phyloP scores from a whole-genome alignment of 768 basidiomycete species.

The Mycena haematopus region DNA sequence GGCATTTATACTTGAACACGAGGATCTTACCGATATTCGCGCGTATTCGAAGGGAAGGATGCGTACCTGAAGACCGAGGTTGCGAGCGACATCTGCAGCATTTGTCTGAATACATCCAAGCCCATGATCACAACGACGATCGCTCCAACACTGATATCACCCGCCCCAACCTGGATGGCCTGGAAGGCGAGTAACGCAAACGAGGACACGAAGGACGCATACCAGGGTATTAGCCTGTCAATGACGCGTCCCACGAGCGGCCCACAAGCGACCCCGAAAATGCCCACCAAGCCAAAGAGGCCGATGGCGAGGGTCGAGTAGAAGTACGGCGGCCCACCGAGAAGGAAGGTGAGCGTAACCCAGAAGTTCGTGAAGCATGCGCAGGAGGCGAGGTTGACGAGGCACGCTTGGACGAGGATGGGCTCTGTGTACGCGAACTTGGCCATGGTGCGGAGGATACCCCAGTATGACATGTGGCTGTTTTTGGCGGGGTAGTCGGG shows the following conservation, averaged over 20 bases:
- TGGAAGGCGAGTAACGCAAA: constrained; percentile 54
- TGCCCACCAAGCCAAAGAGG: constrained; percentile 76
- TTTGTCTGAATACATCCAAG: constrained; percentile 77
- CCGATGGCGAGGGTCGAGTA: constrained; percentile 64
- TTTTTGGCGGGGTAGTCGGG: constrained; percentile 89
- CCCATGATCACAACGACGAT: constrained; percentile 75
- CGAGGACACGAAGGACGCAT: constrained; percentile 67
- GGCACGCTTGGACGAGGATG: constrained; percentile 54
- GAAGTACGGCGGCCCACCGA: constrained; percentile 61
- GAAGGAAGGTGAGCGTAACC: constrained; percentile 66
- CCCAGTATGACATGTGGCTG: constrained; percentile 61
- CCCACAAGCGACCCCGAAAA: constrained; percentile 71
- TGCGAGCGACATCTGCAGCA: constrained; percentile 70
- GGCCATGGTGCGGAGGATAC: constrained; percentile 62
- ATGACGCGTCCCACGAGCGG: constrained; percentile 74
- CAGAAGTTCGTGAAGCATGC: constrained; percentile 52
- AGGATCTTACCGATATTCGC: too few relatives aligned
- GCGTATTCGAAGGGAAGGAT: too few relatives aligned
- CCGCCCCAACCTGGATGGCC: constrained; percentile 70
- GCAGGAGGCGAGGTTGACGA: constrained; percentile 53
- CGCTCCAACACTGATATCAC: constrained; percentile 71
- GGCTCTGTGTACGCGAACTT: constrained; percentile 65
- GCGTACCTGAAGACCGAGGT: constrained; percentile 62
- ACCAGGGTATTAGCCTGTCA: constrained; percentile 80
- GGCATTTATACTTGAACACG: constrained; percentile 29